Conservation (phyloP, 768 basidiomycete genomes). For the Suillus bovinus region DNA sequence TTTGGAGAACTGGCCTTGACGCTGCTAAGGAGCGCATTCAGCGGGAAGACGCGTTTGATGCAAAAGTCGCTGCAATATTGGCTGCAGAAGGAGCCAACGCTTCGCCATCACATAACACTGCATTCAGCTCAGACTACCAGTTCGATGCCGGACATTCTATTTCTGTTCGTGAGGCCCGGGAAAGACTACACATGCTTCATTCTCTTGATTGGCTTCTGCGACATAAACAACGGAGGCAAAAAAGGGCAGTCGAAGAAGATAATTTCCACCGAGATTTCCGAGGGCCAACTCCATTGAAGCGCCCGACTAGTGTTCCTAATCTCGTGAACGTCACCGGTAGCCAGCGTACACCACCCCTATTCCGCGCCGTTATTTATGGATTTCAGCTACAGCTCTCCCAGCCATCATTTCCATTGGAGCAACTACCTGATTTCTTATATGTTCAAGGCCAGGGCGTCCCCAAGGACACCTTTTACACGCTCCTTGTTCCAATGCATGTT, state of each 20-base stretch:
- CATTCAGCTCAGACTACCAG: conserved; percentile 51
- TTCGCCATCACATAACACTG: conserved; percentile 38
- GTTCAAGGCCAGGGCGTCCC: conserved; percentile 72
- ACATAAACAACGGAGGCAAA: conserved; percentile 44
- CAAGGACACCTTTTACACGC: conserved; percentile 65
- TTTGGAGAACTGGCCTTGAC: conserved; percentile 69
- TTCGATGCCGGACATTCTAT: conserved; percentile 68
- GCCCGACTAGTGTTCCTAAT: conserved; percentile 39
- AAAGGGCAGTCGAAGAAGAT: conserved; percentile 52
- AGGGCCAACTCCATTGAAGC: conserved; percentile 34
- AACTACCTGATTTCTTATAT: conserved; percentile 63
- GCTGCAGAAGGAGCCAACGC: conserved; percentile 39
- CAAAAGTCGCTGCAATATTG: conserved; percentile 71
- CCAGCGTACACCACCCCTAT: conserved; percentile 58
- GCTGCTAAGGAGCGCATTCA: conserved; percentile 71
- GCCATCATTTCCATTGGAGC: conserved; percentile 58
- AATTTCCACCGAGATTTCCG: conserved; percentile 45
- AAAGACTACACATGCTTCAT: conserved; percentile 67
- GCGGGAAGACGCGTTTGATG: conserved; percentile 78
- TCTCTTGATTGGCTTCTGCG: conserved; percentile 72
- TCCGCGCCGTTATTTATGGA: conserved; percentile 63
- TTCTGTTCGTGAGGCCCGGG: conserved; percentile 68
- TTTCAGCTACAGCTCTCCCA: conserved; percentile 54
- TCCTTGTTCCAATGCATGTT: conserved; percentile 83
- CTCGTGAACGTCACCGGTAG: conserved; percentile 41